These are phyloP conservation scores for Xylaria sp. DNA, from an alignment of 2,329 filamentous ascomycete species.

Conservation along the genomic window DNA sequence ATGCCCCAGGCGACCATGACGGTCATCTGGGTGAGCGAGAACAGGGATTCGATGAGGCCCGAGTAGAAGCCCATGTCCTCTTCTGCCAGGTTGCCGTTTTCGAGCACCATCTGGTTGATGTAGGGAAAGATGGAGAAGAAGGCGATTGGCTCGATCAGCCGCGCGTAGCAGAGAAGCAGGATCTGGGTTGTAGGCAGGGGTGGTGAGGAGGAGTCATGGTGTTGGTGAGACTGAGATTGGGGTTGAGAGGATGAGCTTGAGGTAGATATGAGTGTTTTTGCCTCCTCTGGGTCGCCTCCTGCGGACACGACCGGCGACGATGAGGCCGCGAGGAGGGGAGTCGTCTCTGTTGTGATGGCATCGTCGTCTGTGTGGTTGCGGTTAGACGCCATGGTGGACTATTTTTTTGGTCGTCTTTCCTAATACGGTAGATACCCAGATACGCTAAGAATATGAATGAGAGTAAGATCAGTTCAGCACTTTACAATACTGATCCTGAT, in stretches of 20 bases:
- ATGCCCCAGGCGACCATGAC: conserved; percentile 81
- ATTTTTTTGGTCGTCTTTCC: not conserved
- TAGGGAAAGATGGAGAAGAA: conserved; percentile 88
- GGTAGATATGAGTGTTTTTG: conserved; percentile 14
- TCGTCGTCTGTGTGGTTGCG: conserved; percentile 10
- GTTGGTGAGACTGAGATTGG: not conserved
- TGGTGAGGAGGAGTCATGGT: not conserved
- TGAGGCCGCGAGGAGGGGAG: conserved; percentile 31
- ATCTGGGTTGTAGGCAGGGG: conserved; percentile 63
- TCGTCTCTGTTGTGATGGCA: conserved; percentile 34
- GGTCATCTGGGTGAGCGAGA: conserved; percentile 79
- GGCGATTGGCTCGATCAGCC: conserved; percentile 79
- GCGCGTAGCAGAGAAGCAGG: conserved; percentile 76
- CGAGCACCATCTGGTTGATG: conserved; percentile 79
- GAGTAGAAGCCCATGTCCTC: conserved; percentile 83
- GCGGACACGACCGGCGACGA: conserved; percentile 13
- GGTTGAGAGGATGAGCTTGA: conserved; percentile 30
- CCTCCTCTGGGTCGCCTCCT: conserved; percentile 6
- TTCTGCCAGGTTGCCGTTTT: conserved; percentile 69
- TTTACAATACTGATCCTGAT: not conserved
- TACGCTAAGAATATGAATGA: not conserved
- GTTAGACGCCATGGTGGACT: conserved; percentile 21
- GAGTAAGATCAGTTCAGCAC: not conserved
- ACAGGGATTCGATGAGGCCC: conserved; percentile 79
- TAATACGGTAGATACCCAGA: not conserved